Base-by-base conservation (phyloP, 2,329 filamentous ascomycete genomes). In the Nothomitra cinnamomea region DNA sequence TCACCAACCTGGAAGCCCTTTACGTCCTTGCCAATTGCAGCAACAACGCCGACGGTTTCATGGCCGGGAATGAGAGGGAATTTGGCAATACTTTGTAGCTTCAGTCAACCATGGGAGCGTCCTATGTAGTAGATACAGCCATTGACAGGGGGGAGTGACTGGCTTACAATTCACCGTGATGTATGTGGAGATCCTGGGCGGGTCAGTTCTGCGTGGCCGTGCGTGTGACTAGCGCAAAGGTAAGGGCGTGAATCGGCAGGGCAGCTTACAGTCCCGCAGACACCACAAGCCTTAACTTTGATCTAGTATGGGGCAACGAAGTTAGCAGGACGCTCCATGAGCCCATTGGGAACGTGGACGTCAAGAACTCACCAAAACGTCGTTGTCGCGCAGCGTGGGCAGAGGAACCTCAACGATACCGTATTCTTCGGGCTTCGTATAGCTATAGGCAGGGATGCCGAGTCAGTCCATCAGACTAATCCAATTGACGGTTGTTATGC, bases 31-130 rank as follows among this genome's bases (percentile, higher is more conserved):
- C 76, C 77, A 40, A 78, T 62, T 12, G 72, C 77, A 32, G 77
- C 80, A 54, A 85, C 72, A 36, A 79, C 74, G 59, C 81, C 81
- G 41, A 82, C 77, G 36, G 80, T 82, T 65, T 85, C 81, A 60
- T 85, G 81, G 51, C 80, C 71, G 56, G 79, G 79, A 60, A 83
- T 79, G 55, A 83, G 69, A 52, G 80, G 80, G 62, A 83, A 83
- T 68, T 80, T 32, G 4, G 28, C 28, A 32, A 32, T 32, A 10
- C 28, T 32, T 32, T 4, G 4, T 32, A 4, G 28, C 28, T n/a
- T 32, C 53, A 19, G 60, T 59, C 52, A 59, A 60, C 55, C 57
- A 45, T 13, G 59, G 59, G 25, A 28, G n/a, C n/a, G n/a, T n/a
- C n/a, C n/a, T n/a, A n/a, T n/a, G n/a, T n/a, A n/a, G n/a, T n/a